These are phyloP conservation scores for Amanita fuliginea DNA, from an alignment of 768 basidiomycete genomes.

Conservation along the genomic window DNA sequence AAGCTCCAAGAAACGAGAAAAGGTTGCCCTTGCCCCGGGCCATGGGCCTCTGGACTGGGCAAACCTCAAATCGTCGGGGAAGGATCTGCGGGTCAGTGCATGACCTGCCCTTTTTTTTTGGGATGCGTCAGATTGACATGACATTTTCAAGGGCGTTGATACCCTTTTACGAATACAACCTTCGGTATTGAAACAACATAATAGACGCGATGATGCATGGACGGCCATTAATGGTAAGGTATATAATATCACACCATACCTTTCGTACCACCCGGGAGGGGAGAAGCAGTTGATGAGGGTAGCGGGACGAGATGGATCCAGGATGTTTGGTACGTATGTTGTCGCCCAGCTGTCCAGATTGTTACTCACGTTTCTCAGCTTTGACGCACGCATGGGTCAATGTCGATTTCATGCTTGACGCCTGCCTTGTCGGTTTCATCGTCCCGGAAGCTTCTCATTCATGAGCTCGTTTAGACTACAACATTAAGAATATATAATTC, in stretches of 20 bases:
- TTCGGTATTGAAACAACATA: slow-evolving; percentile 70
- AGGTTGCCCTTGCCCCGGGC: slow-evolving; percentile 87
- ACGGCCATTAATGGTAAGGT: slow-evolving; percentile 86
- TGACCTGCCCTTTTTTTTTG: neutral
- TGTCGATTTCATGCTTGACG: slow-evolving; percentile 90
- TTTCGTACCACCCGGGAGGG: slow-evolving; percentile 90
- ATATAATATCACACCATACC: slow-evolving; percentile 91
- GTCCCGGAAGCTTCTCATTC: slow-evolving; percentile 47
- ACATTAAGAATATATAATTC: slow-evolving; percentile 2
- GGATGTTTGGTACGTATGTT: slow-evolving; percentile 73
- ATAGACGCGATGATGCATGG: slow-evolving; percentile 86
- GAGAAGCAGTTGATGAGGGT: slow-evolving; percentile 91
- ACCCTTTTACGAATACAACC: slow-evolving; percentile 57
- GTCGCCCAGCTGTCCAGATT: neutral
- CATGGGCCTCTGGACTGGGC: slow-evolving; percentile 94
- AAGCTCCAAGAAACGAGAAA: slow-evolving; percentile 44
- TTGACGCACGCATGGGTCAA: slow-evolving; percentile 96
- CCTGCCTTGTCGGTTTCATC: slow-evolving; percentile 85
- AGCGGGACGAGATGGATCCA: slow-evolving; percentile 91
- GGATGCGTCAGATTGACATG: neutral
- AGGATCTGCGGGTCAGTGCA: slow-evolving; percentile 58
- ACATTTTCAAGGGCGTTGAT: slow-evolving; percentile 52
- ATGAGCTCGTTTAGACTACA: neutral
- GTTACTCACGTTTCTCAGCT: slow-evolving; percentile 32
- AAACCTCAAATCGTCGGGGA: slow-evolving; percentile 68